These are phyloP conservation scores for Sphagnum contortum DNA, from an alignment of 225 moss, liverwort and hornwort species.

Conservation along the genomic window DNA sequence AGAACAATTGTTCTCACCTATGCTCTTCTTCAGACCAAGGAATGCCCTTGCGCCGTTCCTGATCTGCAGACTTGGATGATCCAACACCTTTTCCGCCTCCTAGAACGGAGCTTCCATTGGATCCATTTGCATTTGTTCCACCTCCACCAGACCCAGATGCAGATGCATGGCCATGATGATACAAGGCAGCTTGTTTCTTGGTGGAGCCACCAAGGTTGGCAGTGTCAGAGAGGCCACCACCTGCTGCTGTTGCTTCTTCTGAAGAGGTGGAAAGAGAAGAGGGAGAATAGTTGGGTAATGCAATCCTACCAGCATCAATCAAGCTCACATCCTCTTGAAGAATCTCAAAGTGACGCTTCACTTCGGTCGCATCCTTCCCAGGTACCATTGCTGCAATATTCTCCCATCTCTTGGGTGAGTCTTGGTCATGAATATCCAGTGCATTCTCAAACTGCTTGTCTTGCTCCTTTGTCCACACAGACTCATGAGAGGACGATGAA, in stretches of 20 bases:
- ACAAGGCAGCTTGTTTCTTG: slow-evolving; percentile 41
- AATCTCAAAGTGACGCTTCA: slow-evolving; percentile 72
- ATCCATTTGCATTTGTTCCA: slow-evolving; percentile 36
- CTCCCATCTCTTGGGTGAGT: slow-evolving; percentile 59
- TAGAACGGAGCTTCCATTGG: slow-evolving; percentile 28
- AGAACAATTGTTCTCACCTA: slow-evolving; percentile 29
- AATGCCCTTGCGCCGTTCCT: slow-evolving; percentile 92
- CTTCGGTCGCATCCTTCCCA: slow-evolving; percentile 68
- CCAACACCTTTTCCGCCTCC: slow-evolving; percentile 19
- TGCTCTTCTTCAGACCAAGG: slow-evolving; percentile 98
- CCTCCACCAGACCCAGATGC: slow-evolving; percentile 13
- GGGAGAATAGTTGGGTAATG: slow-evolving; percentile 66
- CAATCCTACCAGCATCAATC: slow-evolving; percentile 78
- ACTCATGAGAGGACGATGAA: slow-evolving; percentile 28
- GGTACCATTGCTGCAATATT: slow-evolving; percentile 65
- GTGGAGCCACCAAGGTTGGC: slow-evolving; percentile 23
- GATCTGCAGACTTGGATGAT: slow-evolving; percentile 64
- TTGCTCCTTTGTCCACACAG: slow-evolving; percentile 65
- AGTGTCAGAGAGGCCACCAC: slow-evolving; percentile 43
- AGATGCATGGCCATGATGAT: slow-evolving; percentile 43
- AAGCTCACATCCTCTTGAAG: slow-evolving; percentile 63
- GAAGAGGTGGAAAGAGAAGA: slow-evolving; percentile 37
- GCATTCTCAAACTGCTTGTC: slow-evolving; percentile 88
- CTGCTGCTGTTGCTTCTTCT: slow-evolving; percentile 15
- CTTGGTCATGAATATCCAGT: slow-evolving; percentile 49